Evolutionary conservation across 352 stramenopile genomes (phyloP).

Genomic region (Albugo candida): DNA sequence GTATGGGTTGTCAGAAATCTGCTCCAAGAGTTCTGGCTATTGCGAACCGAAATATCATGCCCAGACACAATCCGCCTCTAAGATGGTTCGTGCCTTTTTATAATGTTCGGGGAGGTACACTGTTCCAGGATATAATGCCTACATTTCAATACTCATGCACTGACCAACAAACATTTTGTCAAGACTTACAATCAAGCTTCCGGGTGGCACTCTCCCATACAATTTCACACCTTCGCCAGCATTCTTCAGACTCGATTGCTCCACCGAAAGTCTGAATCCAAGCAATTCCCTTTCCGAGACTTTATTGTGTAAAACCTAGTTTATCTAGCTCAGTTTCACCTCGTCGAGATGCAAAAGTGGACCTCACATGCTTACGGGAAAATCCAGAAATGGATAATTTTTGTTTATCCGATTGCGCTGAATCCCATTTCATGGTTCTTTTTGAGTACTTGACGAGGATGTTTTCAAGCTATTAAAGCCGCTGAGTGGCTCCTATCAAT

Average conservation of each 20-base stretch:
- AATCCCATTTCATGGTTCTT: slow-evolving; percentile 8
- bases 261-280: slow-evolving; percentile 51
- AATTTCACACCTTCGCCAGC: slow-evolving; percentile 62
- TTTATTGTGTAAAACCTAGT: background rate
- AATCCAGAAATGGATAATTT: too few relatives aligned
- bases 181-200: slow-evolving; percentile 39
- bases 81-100: slow-evolving; percentile 31
- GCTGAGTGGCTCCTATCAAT: too few relatives aligned
- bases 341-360: too few relatives aligned
- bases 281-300: slow-evolving; percentile 23
- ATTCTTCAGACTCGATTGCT: slow-evolving; percentile 32
- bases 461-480: too few relatives aligned
- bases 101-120: slow-evolving; percentile 75
- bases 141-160: background rate
- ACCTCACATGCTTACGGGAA: too few relatives aligned
- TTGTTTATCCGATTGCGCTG: too few relatives aligned
- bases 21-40: slow-evolving; percentile 28
- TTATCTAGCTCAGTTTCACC: too few relatives aligned
- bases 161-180: background rate
- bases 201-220: slow-evolving; percentile 29
- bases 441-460: background rate
- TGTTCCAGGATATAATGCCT: slow-evolving; percentile 25
- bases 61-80: background rate
- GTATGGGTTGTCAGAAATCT: slow-evolving; percentile 59
- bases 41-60: background rate